Base-by-base conservation (phyloP, 176 grass and related monocot genomes). In the Eremochloa ophiuroides region DNA sequence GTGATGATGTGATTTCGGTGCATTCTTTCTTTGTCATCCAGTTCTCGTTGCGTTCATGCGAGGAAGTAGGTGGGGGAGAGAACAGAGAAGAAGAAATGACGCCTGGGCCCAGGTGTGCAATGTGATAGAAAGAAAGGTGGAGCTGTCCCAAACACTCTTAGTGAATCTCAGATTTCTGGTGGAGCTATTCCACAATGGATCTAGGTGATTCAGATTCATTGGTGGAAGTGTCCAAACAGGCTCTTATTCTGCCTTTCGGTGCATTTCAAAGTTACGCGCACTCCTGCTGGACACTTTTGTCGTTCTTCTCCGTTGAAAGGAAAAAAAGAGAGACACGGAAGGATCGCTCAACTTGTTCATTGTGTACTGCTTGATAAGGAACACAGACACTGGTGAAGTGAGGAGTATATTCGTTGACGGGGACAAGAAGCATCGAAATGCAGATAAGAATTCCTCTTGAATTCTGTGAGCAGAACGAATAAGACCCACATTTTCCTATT, bases 321-420 rank as follows among this genome's bases (percentile, higher is more conserved):
- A 2, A 25, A 29, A 6, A n/a, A 25, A 26, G 39, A 18, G 10
- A 66, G 38, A 37, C 46, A 5, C 1, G 61, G 29, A 75, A 74
- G 28, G 30, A 53, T 34, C 50, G 22, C 42, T 46, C 77, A 75
- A 70, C 22, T 51, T 71, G 66, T 65, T 78, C 33, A 3, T 71
- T 43, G 43, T 66, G 74, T n/a, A n/a, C 74, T 35, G 33, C 26
- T 31, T 56, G 14, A 73, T 59, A 73, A 38, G 43, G 66, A 70
- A 23, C 50, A 26, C 26, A 8, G 31, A 25, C 71, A 73, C 42
- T 31, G 70, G 22, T n/a, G 22, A 30, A 18, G 50, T 17, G 16
- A 34, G 15, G 26, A 53, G 22, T 69, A 65, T 64, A 71, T 76
- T 81, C 53, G 62, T 69, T 34, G 70, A 75, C 51, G 25, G 31